Evolutionary conservation across 345 rosid genomes (phyloP).

Genomic region (Carallia brachiata): DNA sequence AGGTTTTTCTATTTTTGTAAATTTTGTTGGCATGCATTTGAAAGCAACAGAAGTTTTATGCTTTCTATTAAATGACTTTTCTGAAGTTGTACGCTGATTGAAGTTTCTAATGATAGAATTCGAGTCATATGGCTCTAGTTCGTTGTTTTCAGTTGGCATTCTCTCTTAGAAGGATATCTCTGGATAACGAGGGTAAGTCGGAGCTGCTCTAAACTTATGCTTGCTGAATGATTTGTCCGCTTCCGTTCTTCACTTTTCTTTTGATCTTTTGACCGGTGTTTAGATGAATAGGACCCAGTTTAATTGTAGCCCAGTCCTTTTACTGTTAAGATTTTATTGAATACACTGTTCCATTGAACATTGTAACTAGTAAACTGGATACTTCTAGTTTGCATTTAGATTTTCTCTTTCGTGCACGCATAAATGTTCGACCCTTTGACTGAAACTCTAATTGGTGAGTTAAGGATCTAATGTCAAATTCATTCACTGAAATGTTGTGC

Average conservation of each 20-base stretch:
- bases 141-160: slow-evolving; percentile 88
- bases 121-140: slow-evolving; percentile 72
- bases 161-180: slow-evolving; percentile 69
- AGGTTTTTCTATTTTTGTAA: neutral
- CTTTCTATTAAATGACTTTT: neutral
- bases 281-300: neutral
- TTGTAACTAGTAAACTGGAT: neutral
- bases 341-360: neutral
- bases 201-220: neutral
- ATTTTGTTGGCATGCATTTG: neutral
- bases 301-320: neutral
- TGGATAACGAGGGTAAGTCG: slow-evolving; percentile 65
- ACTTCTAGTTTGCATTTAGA: slow-evolving; percentile 6
- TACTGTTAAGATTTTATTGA: neutral
- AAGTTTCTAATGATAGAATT: slow-evolving; percentile 49
- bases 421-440: neutral
- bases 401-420: neutral
- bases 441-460: neutral
- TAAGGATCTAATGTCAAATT: neutral
- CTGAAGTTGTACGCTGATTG: neutral
- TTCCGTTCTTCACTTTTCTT: neutral
- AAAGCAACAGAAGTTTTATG: neutral
- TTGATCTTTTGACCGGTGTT: neutral
- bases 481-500: neutral
- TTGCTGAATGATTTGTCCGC: neutral